A percentile compares a stretch with the other conserved stretches of the same genome.
Evolutionary conservation across 148 eudicot genomes (phyloP).

Genomic region (Vaccinium vitisidaea): DNA sequence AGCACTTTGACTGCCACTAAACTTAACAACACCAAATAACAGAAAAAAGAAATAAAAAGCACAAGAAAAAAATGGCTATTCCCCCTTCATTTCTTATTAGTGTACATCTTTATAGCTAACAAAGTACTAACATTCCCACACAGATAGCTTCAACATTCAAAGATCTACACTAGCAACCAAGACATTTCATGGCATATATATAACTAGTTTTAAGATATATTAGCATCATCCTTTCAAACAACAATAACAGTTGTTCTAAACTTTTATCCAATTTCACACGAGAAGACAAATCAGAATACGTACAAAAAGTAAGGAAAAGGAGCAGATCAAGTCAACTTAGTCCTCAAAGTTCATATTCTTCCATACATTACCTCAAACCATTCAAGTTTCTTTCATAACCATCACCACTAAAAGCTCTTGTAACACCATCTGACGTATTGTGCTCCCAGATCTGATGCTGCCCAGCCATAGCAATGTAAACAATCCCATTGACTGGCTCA

Average conservation of each 20-base stretch:
- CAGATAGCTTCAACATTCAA: neutral
- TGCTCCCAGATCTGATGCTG: slow-evolving; percentile 98
- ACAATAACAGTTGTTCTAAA: neutral
- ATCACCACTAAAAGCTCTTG: slow-evolving; percentile 83
- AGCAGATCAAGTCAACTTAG: slow-evolving; percentile 14
- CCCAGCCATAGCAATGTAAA: slow-evolving; percentile 97
- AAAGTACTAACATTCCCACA: neutral
- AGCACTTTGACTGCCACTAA: neutral
- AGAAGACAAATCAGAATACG: slow-evolving; percentile 14
- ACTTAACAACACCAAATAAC: neutral
- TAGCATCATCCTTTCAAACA: neutral
- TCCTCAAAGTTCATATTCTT: neutral
- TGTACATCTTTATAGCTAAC: neutral
- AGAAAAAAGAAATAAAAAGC: neutral
- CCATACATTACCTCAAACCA: slow-evolving; percentile 61
- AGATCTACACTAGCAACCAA: neutral
- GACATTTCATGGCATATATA: neutral
- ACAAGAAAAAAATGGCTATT: neutral
- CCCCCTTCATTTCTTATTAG: neutral
- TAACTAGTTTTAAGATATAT: neutral
- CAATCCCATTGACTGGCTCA: slow-evolving; percentile 64
- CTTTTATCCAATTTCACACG: neutral
- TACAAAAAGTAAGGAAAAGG: neutral
- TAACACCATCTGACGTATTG: slow-evolving; percentile 55
- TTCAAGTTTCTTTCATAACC: slow-evolving; percentile 96